A percentile compares a stretch with the other conserved stretches of the same genome.
phyloP scores from a whole-genome alignment of 768 basidiomycete genomes.

The Mrakia blollopis region DNA sequence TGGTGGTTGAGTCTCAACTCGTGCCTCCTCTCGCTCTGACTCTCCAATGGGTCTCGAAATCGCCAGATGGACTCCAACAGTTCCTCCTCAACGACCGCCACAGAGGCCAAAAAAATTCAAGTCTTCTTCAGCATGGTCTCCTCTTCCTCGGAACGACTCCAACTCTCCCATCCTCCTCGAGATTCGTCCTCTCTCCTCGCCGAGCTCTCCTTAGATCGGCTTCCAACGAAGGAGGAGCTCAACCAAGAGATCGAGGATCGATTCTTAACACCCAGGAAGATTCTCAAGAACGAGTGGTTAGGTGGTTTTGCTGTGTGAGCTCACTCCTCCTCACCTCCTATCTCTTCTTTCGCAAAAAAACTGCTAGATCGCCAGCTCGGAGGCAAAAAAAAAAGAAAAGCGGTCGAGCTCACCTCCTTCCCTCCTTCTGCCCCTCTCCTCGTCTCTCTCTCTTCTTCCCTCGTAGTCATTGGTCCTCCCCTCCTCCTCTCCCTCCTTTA shows the following conservation, averaged over 20 bases:
- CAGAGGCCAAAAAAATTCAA: background rate
- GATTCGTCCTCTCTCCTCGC: constrained; percentile 47
- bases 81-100: background rate
- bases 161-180: background rate
- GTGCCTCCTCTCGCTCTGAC: too few species aligned
- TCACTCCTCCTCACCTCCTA: background rate
- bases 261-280: constrained; percentile 7
- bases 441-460: background rate
- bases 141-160: background rate
- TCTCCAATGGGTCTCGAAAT: background rate
- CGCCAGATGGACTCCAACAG: background rate
- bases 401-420: background rate
- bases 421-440: background rate
- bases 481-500: background rate
- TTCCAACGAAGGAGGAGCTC: constrained; percentile 59
- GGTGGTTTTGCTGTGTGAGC: constrained; percentile 1
- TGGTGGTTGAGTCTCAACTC: background rate
- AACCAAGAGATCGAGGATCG: background rate
- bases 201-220: constrained; percentile 55
- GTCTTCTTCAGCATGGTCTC: background rate
- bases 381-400: too few species aligned
- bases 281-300: constrained; percentile 14
- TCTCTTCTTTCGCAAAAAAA: background rate
- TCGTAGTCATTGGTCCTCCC: background rate
- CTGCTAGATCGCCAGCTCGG: too few species aligned